A percentile compares a stretch with the other conserved stretches of the same genome.
Evolutionary conservation across 345 rosid genomes (phyloP).

Genomic region (Chamaenerion angustifolium): DNA sequence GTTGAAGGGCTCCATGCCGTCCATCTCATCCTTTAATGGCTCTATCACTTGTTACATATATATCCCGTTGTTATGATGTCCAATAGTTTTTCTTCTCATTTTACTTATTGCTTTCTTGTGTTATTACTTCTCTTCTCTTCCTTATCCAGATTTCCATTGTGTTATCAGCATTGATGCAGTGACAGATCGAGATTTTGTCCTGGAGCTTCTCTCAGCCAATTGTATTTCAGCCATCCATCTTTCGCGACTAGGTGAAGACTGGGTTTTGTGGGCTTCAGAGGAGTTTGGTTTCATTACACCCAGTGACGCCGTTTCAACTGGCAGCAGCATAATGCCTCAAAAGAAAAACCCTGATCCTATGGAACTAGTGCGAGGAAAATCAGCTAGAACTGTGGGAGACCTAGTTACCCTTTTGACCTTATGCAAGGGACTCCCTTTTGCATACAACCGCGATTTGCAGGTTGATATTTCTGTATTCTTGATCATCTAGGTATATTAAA

Average conservation of each 20-base stretch:
- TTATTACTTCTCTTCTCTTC: neutral
- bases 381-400: conserved; percentile 76
- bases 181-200: conserved; percentile 76
- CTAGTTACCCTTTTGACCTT: conserved; percentile 67
- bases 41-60: too few relatives aligned
- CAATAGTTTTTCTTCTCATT: neutral
- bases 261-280: conserved; percentile 98
- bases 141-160: neutral
- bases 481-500: too few relatives aligned
- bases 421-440: conserved; percentile 97
- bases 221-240: conserved; percentile 73
- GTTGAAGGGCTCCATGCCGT: too few relatives aligned
- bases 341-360: conserved; percentile 98
- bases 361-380: conserved; percentile 95
- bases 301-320: conserved; percentile 83
- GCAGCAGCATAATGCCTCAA: conserved; percentile 99
- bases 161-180: conserved; percentile 72
- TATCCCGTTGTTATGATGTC: too few relatives aligned
- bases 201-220: conserved; percentile 73
- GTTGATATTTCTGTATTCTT: conserved; percentile 13
- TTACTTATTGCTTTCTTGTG: neutral
- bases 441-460: conserved; percentile 92
- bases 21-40: too few relatives aligned
- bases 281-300: conserved; percentile 87
- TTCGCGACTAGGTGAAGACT: conserved; percentile 92